These are phyloP conservation scores for Trifolium repens DNA, from an alignment of 306 rosid genomes.

Conservation along the genomic window DNA sequence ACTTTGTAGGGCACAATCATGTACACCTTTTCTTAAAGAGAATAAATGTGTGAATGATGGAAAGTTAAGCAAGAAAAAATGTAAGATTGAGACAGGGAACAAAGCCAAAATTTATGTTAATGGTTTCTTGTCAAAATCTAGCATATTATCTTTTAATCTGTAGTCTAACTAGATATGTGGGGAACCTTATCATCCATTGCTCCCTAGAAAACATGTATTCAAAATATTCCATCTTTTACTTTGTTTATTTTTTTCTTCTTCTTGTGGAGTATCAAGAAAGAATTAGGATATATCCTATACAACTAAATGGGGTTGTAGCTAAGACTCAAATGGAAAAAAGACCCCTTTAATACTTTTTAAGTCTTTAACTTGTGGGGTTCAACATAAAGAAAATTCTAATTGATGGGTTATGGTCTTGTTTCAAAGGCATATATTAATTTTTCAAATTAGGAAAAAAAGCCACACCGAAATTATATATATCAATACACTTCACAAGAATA, in stretches of 20 bases:
- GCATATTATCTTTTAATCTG: conserved; percentile 75
- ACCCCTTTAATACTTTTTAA: conserved; percentile 49
- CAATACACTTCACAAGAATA: conserved; percentile 49
- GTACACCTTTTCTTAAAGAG: conserved; percentile 71
- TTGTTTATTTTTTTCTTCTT: conserved; percentile 44
- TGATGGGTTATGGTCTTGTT: conserved; percentile 54
- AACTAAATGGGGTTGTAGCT: conserved; percentile 51
- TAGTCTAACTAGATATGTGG: conserved; percentile 65
- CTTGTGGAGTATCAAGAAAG: conserved; percentile 47
- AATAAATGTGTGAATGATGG: conserved; percentile 73
- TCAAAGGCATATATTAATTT: conserved; percentile 47
- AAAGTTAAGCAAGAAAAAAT: conserved; percentile 69
- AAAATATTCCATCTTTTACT: conserved; percentile 69
- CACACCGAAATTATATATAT: conserved; percentile 50
- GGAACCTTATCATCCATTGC: conserved; percentile 62
- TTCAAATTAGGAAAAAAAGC: conserved; percentile 48
- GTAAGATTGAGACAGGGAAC: conserved; percentile 71
- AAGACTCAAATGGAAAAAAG: conserved; percentile 55
- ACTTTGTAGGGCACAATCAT: conserved; percentile 67
- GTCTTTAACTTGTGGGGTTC: conserved; percentile 55
- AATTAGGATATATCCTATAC: conserved; percentile 51
- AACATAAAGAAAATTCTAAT: conserved; percentile 48
- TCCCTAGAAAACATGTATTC: conserved; percentile 67
- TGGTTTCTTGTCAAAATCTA: conserved; percentile 90
- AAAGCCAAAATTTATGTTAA: conserved; percentile 73